Conservation (phyloP, 2,329 filamentous ascomycete species). For the Diaporthe sp. region DNA sequence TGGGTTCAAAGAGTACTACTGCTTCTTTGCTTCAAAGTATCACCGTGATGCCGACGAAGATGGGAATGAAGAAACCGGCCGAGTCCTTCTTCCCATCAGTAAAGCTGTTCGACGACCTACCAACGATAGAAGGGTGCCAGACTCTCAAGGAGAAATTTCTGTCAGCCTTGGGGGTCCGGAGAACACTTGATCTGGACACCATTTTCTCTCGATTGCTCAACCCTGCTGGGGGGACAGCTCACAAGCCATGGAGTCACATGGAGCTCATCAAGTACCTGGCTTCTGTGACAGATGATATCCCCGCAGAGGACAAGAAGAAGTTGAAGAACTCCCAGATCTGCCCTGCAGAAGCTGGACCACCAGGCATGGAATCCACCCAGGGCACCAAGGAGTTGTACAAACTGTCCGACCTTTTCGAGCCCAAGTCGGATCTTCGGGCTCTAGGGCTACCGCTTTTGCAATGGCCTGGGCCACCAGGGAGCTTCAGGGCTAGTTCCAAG, state of each 20-base stretch:
- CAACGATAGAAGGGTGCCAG: slow-evolving; percentile 81
- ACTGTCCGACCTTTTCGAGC: slow-evolving; percentile 85
- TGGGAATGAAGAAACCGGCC: slow-evolving; percentile 86
- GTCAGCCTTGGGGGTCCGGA: slow-evolving; percentile 86
- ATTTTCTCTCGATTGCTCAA: slow-evolving; percentile 90
- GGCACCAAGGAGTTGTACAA: slow-evolving; percentile 73
- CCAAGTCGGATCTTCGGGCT: slow-evolving; percentile 76
- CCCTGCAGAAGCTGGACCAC: slow-evolving; percentile 77
- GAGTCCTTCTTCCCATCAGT: slow-evolving; percentile 96
- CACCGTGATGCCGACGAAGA: slow-evolving; percentile 88
- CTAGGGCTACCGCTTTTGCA: slow-evolving; percentile 83
- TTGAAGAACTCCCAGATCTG: slow-evolving; percentile 85
- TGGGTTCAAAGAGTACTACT: slow-evolving; percentile 75
- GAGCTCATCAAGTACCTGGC: slow-evolving; percentile 95
- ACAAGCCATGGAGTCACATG: slow-evolving; percentile 87
- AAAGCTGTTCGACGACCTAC: slow-evolving; percentile 93
- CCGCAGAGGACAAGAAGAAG: slow-evolving; percentile 82
- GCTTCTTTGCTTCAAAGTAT: slow-evolving; percentile 74
- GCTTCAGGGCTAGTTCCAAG: slow-evolving; percentile 72
- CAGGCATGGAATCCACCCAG: slow-evolving; percentile 67
- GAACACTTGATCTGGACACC: slow-evolving; percentile 93
- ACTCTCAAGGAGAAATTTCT: slow-evolving; percentile 94
- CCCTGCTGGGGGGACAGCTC: slow-evolving; percentile 66
- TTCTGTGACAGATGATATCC: slow-evolving; percentile 91
- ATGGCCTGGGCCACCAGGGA: slow-evolving; percentile 79